Base-by-base conservation (phyloP, 2,329 filamentous ascomycete genomes). In the Venturiaceae sp. region DNA sequence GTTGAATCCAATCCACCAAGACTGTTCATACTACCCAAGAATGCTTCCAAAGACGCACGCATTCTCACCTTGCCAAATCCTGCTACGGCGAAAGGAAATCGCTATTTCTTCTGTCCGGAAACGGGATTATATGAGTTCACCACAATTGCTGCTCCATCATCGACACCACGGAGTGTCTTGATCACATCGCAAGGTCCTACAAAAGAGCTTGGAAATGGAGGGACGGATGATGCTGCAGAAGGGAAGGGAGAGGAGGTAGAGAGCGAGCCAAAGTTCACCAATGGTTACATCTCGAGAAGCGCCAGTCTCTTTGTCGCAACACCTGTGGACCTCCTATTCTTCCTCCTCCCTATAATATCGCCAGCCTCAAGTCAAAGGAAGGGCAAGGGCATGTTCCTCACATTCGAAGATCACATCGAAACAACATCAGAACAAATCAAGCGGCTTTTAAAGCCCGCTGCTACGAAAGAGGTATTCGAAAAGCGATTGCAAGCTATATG, bases 231-330 rank as follows among this genome's bases (percentile, higher is more conserved):
- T 58, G 5, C 57, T 34, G 36, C 60, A 55, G 33, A 61, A 46
- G 26, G 60, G 0, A 39, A 8, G 5, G 47, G 39, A 11, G 50
- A 62, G 11, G 32, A 53, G 39, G 13, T 13, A 28, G 26, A 23
- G 44, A 60, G 11, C 58, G 62, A 19, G 33, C 32, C n/a, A 26
- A 54, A 36, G 8, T 44, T 34, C 13, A 33, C 32, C 14, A 34
- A 41, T 16, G 83, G 80, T 13, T 82, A 82, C 63, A 73, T 90
- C 26, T 80, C 84, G 34, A 84, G 85, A 65, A 80, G 79, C 46
- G 84, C 90, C 34, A 84, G 91, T 60, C 74, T 97, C n/a, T 87
- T 88, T 66, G 74, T 97, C 60, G 90, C 92, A 8, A 96, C 94
- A 1, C 82, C 84, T 1, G 77, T 96, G 58, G 94, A 99, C 70